Evolutionary conservation across 805 yeast genomes (phyloP).

Genomic region (Sungouiella blattae): DNA sequence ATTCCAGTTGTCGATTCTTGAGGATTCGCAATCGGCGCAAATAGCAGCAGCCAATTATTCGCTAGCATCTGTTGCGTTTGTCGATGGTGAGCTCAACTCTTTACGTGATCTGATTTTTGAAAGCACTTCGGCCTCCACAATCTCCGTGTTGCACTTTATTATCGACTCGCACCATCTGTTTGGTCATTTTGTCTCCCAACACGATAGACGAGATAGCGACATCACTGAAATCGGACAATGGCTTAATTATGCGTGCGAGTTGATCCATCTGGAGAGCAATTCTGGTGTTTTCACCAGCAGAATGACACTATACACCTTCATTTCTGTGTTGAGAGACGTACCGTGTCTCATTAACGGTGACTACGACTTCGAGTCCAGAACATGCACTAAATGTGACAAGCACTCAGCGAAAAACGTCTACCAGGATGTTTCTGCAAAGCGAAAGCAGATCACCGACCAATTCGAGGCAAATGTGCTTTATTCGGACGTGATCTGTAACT

Average conservation of each 20-base stretch:
- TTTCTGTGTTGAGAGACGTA: constrained; percentile 39
- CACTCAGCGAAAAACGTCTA: constrained; percentile 23
- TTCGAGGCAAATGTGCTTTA: constrained; percentile 22
- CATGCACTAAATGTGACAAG: constrained; percentile 39
- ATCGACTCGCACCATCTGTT: constrained; percentile 5
- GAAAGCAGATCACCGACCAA: constrained; percentile 22
- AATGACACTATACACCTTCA: constrained; percentile 22
- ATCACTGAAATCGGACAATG: constrained; percentile 12
- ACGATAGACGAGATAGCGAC: background rate
- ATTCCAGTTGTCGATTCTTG: constrained; percentile 11
- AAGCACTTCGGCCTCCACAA: background rate
- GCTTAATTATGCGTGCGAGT: constrained; percentile 17
- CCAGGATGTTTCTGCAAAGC: constrained; percentile 17
- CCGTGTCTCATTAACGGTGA: constrained; percentile 42
- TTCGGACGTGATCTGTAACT: constrained; percentile 21
- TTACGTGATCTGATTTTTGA: constrained; percentile 4
- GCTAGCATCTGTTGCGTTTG: constrained; percentile 6
- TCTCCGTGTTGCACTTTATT: constrained; percentile 6
- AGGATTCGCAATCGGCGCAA: background rate
- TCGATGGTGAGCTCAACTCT: constrained; percentile 12
- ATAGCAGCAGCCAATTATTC: background rate
- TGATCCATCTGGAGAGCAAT: constrained; percentile 6
- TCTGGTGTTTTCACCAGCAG: constrained; percentile 7
- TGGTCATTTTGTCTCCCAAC: constrained; percentile 1
- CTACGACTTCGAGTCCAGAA: constrained; percentile 24